These are phyloP conservation scores for Brassica napus DNA, from an alignment of 345 rosid genomes.

Conservation along the genomic window Da-Ae NC_063446.1:4494501-4495000, in stretches of 20 bases:
- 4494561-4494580: slow-evolving; percentile 6
- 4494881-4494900: slow-evolving; percentile 15
- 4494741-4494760: slow-evolving; percentile 27
- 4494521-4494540: neutral
- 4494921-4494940: neutral
- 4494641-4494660: slow-evolving; percentile 1
- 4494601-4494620: slow-evolving; percentile 50
- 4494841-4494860: slow-evolving; percentile 29
- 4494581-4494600: slow-evolving; percentile 46
- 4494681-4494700: slow-evolving; percentile 39
- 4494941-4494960: neutral
- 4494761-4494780: slow-evolving; percentile 16
- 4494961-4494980: neutral
- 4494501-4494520: neutral
- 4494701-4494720: neutral
- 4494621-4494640: slow-evolving; percentile 24
- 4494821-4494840: slow-evolving; percentile 22
- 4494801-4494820: slow-evolving; percentile 37
- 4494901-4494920: slow-evolving; percentile 1
- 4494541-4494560: neutral
- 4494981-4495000: neutral
- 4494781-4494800: slow-evolving; percentile 20
- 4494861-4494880: slow-evolving; percentile 32
- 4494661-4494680: slow-evolving; percentile 16
- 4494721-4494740: slow-evolving; percentile 19